These are phyloP conservation scores for Cardamine chenopodiifolia DNA, from an alignment of 345 rosid species.

Conservation along the genomic window DNA sequence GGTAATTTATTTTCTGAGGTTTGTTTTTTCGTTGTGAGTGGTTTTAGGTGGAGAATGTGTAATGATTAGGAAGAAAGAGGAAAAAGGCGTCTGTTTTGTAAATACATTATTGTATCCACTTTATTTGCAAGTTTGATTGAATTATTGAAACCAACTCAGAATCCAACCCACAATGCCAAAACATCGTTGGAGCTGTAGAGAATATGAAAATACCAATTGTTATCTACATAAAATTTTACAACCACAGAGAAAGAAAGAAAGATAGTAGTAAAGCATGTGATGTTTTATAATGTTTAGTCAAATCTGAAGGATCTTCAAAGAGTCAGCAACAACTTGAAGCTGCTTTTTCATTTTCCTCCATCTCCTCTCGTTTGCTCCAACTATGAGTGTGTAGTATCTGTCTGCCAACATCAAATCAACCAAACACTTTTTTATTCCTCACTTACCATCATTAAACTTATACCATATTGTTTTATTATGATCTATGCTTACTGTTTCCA, in stretches of 20 bases:
- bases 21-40: constrained; percentile 36
- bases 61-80: constrained; percentile 30
- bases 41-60: constrained; percentile 40
- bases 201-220: not conserved
- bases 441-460: not conserved
- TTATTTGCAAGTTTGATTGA: constrained; percentile 36
- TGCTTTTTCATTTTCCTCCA: constrained; percentile 65
- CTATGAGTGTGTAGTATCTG: constrained; percentile 73
- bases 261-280: constrained; percentile 27
- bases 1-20: constrained; percentile 27
- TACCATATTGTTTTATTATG: not conserved
- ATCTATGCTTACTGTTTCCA: constrained; percentile 55
- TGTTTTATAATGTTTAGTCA: constrained; percentile 42
- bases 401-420: constrained; percentile 43
- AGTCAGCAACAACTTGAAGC: constrained; percentile 79
- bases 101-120: constrained; percentile 34
- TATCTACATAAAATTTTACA: not conserved
- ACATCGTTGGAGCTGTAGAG: constrained; percentile 8
- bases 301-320: constrained; percentile 66
- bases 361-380: constrained; percentile 73
- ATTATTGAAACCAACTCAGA: constrained; percentile 3
- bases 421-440: not conserved
- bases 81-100: constrained; percentile 29
- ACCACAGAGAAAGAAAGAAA: constrained; percentile 20
- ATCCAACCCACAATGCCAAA: not conserved